A percentile compares a stretch with the other conserved stretches of the same genome.
Conservation (phyloP, 495 filamentous ascomycete species). For the Aspergillus ellipticus region DNA sequence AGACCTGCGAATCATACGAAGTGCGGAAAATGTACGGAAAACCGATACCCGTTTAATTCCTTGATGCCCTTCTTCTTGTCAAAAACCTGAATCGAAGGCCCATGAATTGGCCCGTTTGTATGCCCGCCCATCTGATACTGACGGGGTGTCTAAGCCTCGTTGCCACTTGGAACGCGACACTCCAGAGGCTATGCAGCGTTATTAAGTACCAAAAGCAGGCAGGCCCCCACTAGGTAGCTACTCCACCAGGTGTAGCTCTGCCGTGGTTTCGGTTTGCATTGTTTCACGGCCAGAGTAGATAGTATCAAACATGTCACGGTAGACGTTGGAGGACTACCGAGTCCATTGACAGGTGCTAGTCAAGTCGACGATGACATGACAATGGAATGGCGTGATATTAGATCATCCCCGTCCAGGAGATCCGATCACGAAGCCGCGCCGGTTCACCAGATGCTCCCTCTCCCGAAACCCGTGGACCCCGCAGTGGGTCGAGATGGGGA, state of each 20-base stretch:
- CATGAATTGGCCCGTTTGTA: too few species aligned
- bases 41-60: too few species aligned
- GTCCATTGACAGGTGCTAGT: background rate
- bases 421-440: background rate
- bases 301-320: background rate
- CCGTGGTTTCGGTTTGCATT: background rate
- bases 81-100: too few species aligned
- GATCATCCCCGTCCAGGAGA: background rate
- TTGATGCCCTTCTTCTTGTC: too few species aligned
- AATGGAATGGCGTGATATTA: background rate
- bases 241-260: background rate
- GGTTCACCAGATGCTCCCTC: background rate
- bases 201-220: background rate
- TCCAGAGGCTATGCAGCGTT: background rate
- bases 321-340: background rate
- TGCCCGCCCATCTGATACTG: too few species aligned
- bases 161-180: background rate
- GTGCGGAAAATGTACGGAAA: too few species aligned
- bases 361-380: background rate
- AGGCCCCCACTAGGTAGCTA: background rate
- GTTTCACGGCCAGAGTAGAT: background rate
- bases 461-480: background rate
- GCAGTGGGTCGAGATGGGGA: background rate
- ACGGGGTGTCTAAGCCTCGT: too few species aligned
- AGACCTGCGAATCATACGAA: too few species aligned